Base-by-base conservation (phyloP, 352 stramenopile genomes). In the Pythium chondricola region DNA sequence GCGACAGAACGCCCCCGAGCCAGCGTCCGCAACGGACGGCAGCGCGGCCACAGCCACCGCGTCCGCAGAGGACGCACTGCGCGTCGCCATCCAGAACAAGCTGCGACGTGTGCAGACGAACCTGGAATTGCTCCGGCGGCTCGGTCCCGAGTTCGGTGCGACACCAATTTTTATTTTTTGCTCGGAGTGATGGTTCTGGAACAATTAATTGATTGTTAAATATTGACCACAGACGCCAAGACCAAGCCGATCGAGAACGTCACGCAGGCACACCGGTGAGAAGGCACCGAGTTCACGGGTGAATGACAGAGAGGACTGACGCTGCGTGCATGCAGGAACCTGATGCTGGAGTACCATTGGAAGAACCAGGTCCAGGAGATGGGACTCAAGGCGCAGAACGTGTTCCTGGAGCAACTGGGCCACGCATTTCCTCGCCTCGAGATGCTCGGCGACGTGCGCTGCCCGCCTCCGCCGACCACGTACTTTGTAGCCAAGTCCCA, bases 331-430 rank as follows among this genome's bases (percentile, higher is more conserved):
- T 11, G 3, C 24, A 79, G 71, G 43, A 93, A 93, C 55, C 69
- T 93, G 46, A 85, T 91, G 77, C 73, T 93, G 18, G 82, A 93
- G 71, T 93, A 91, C 39, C 79, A 93, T 52, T 93, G 82, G 82
- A 93, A 93, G 55, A 89, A 86, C 56, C 79, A 89, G 39, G 82
- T 93, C 39, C 82, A 91, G 57, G 79, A 93, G 43, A 89, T 93
- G 82, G 80, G 77, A 10, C 56, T 71, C 27, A 91, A 91, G 55
- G 79, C 79, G 18, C 77, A 89, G 54, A 81, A 83, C 51, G 82
- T 91, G 54, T 93, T 70, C 50, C 60, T 91, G 37, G 76, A 88
- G 48, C 78, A 91, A 51, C 67, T 91, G 30, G 64, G 69, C 33
- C 52, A 60, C 29, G 58, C 75, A 7, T 93, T 93, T 46, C 82